A percentile compares a stretch with the other conserved stretches of the same genome.
These are phyloP conservation scores for Biscutella laevigata DNA, from an alignment of 441 rosid species.

Conservation along the genomic window DNA sequence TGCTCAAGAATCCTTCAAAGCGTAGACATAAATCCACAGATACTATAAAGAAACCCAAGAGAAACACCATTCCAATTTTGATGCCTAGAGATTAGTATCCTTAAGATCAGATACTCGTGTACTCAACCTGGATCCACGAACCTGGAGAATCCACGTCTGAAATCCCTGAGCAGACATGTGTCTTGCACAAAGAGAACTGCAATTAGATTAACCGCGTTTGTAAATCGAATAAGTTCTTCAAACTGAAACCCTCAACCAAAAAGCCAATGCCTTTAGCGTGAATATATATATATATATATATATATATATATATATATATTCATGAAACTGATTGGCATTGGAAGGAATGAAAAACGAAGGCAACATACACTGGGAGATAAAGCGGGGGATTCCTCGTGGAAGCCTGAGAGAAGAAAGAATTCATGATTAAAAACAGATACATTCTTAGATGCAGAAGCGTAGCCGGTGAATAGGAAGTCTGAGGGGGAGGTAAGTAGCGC, in stretches of 20 bases:
- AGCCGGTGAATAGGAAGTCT: slow-evolving; percentile 30
- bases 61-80: too few species aligned
- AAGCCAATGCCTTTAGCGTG: neutral
- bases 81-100: too few species aligned
- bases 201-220: slow-evolving; percentile 4
- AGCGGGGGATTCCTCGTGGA: slow-evolving; percentile 78
- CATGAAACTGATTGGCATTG: neutral
- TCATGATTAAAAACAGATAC: neutral
- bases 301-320: too few species aligned
- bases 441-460: neutral
- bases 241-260: neutral
- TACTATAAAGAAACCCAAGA: too few species aligned
- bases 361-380: slow-evolving; percentile 69
- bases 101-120: slow-evolving; percentile 42
- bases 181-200: slow-evolving; percentile 88
- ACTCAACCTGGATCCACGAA: slow-evolving; percentile 93
- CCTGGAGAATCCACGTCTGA: slow-evolving; percentile 96
- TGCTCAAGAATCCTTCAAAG: too few species aligned
- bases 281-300: too few species aligned
- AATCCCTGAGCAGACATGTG: slow-evolving; percentile 80
- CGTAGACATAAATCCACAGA: too few species aligned
- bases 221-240: neutral
- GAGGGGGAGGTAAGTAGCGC: slow-evolving; percentile 79
- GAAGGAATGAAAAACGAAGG: neutral
- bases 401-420: slow-evolving; percentile 34